Evolutionary conservation across 805 yeast genomes (phyloP), one percentile per base, ranked within the genome.

Genomic region (Candida gorgasii): DNA sequence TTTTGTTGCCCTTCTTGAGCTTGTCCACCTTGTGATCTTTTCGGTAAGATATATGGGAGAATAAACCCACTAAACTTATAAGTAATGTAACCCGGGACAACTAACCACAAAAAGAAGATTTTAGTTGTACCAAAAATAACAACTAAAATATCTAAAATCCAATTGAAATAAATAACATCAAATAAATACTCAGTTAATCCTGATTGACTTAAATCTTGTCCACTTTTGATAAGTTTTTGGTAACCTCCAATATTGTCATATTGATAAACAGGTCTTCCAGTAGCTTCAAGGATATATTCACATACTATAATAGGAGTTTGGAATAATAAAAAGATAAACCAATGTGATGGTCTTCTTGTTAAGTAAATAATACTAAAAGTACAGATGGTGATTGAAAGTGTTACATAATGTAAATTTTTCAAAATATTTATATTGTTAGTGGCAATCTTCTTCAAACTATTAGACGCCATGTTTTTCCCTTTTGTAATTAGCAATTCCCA

Each of bases 171-270:
- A 45, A 86, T 65, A 9, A 84, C 59, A 55, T 86, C 93, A 55
- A 82, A 82, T 70, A 84, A 64, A 65, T 82, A 84, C 60, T 86
- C 92, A 28, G 82, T 82, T 30, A 86, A 66, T 8, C 93, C 93
- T 3, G 61, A 55, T 46, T 78, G 86, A 42, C 61, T 61, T 45
- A 85, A 70, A 52, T 86, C 86, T 22, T 73, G 76, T 2, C 90
- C 92, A 1, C 85, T 59, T 9, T 60, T 63, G 2, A 75, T 55
- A 36, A 84, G 63, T 40, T 71, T 69, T 4, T 41, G 40, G 34
- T 74, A 74, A 1, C 52, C 55, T 12, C 68, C 62, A 12, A 46
- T 39, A 8, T 22, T 9, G 17, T 49, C 53, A 20, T 27, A 36
- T 28, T 49, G 39, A 54, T 67, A 82, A 23, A 47, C 61, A 1